Evolutionary conservation across 495 filamentous ascomycete genomes (phyloP), one percentile per base, ranked within the genome.

Genomic region (Neurospora sp.): DNA sequence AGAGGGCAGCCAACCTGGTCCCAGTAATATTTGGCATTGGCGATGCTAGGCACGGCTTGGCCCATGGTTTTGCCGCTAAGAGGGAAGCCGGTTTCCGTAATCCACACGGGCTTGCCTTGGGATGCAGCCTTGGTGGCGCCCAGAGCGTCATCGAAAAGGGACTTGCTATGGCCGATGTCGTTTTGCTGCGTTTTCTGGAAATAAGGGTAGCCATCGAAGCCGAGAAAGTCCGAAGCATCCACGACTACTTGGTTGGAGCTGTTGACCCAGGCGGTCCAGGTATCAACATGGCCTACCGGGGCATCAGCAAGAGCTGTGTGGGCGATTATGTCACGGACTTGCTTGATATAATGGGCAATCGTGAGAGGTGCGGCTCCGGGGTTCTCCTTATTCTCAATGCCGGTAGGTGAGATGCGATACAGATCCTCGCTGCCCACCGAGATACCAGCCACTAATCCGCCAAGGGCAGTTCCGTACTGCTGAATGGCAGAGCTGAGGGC

Each of bases 11-110:
- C 92, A 71, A 95, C 90, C 68, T 90, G 80, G 73, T 92, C 86
- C 92, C 93, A 97, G 84, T 89, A 97, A 37, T 79, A 86, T 85
- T 91, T 86, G 39, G 93, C 91, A 78, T 96, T 96, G n/a, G 82
- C 83, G 37, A 80, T 69, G 22, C 83, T 88, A 31, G 94, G 86
- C 8, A 90, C 82, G 70, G 90, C 93, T 44, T 88, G 78, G 72
- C 87, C 88, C 73, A 86, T 80, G 18, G 81, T 84, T 42, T 83
- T 78, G 39, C 93, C 94, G 73, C 83, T 88, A 35, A 92, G 89
- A 71, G 94, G 94, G 86, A 90, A 95, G 74, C 94, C 94, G 37
- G 93, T 96, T 87, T 97, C 94, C 31, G 93, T 97, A 74, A 97
- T 86, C 91, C 94, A 94, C 77, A 97, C 88, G 16, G 87, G 84